Evolutionary conservation across 179 eudicot species (phyloP), one percentile per base, ranked within the genome.

Genomic region (Spinacia oleracea): DNA sequence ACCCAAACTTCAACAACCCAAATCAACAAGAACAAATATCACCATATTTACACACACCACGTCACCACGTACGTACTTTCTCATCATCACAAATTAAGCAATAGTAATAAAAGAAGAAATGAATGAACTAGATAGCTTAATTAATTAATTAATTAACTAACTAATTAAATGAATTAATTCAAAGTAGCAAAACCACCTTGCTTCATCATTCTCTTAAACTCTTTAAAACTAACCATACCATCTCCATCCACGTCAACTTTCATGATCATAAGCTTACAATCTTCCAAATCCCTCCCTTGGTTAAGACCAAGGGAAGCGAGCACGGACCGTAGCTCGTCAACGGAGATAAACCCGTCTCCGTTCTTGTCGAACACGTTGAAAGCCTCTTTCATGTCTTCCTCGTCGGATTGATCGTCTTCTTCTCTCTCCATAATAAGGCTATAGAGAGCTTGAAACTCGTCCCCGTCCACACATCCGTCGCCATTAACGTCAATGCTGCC

Each of bases 231-330:
- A 80, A 82, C 81, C 79, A 60, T 70, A 0, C 88, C 88, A 80
- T 85, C 88, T 0, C 88, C 84, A 74, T 85, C 88, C 1, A 70
- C 86, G 73, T 85, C 86, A 53, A 85, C 86, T 46, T 85, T 85
- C 74, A 71, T 80, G 56, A 85, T 85, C 88, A 85, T 85, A 32
- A 64, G 77, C 77, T 74, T 83, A 58, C 85, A 85, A 55, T 85
- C 88, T 50, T 83, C 86, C 67, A 73, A 42, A 27, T 68, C 70
- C 63, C 67, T 80, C 16, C 84, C 86, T 83, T 83, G 88, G 34
- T 68, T 34, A 18, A 85, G 78, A 8, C 88, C 85, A 9, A 85
- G 81, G 12, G 88, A 77, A 6, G 55, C 81, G 2, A 85, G 59
- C 18, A 82, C 86, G 15, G 75, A 1, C 27, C 79, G 21, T 5